Evolutionary conservation across 1,284 basidiomycete species (phyloP), one percentile per base, ranked within the genome.

Genomic region (Thecaphora thlaspeos): DNA sequence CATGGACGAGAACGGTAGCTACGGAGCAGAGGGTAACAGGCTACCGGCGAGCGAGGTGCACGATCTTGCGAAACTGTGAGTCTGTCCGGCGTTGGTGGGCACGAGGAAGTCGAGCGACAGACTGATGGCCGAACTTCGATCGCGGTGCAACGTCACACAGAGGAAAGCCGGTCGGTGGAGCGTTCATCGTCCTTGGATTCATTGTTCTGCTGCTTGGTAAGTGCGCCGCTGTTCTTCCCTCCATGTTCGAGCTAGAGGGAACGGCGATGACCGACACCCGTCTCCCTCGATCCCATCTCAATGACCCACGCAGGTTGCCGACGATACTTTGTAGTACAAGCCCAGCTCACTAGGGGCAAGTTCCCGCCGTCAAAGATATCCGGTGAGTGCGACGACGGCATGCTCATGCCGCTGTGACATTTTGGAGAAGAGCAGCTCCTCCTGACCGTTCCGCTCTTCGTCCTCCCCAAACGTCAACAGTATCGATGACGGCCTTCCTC

Each of bases 281-380:
- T 43, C 19, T 18, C 41, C 7, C 41, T 18, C 23, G 11, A 42
- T 28, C 10, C 41, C n/a, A 11, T n/a, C 41, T 42, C n/a, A 7
- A 30, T 9, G 17, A 21, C 4, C 18, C 28, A 2, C 17, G n/a
- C 41, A 28, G 61, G 61, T 11, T 61, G 63, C 26, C 53, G 53
- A 15, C 56, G 72, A 15, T 75, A 66, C 55, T 75, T 70, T 52
- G 46, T 60, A 3, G 63, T 73, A 1, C 72, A 75, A 34, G 48
- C 56, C 14, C 54, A 43, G 0, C 46, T 75, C 41, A 57, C 62
- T 3, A 46, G 54, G 7, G 68, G 73, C 39, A 60, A 63, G 34
- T 74, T 68, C 45, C 54, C 48, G 7, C 71, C 68, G 11, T 64
- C 70, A 22, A 61, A 70, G 39, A 28, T 73, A 14, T 62, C 65